Conservation (phyloP, 768 basidiomycete genomes). For the Clitopilus hobsonii region DNA sequence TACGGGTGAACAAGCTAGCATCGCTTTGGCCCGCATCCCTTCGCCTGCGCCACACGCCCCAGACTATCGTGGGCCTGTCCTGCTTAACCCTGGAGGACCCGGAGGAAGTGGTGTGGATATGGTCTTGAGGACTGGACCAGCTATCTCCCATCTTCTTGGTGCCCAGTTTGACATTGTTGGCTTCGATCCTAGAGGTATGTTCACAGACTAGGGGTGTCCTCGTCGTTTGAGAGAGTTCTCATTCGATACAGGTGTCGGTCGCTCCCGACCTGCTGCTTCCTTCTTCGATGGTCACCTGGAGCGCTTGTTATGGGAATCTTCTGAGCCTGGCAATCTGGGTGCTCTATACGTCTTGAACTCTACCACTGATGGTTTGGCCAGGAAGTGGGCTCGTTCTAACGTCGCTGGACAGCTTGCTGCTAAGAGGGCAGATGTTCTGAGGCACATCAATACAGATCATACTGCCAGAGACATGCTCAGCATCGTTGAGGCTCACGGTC, state of each 20-base stretch:
- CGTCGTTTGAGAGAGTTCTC: too few relatives aligned
- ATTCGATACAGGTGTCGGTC: slow-evolving; percentile 23
- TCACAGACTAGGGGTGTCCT: too few relatives aligned
- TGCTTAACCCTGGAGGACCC: slow-evolving; percentile 47
- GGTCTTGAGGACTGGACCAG: slow-evolving; percentile 15
- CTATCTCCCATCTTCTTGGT: slow-evolving; percentile 28
- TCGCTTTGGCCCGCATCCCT: slow-evolving; percentile 39
- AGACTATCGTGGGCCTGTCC: slow-evolving; percentile 37
- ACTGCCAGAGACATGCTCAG: slow-evolving; percentile 33
- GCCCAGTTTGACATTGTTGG: slow-evolving; percentile 40
- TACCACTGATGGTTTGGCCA: slow-evolving; percentile 19
- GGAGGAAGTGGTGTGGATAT: slow-evolving; percentile 38
- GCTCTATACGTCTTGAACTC: slow-evolving; percentile 16
- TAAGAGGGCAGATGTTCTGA: slow-evolving; percentile 22
- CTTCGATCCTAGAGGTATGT: slow-evolving; percentile 41
- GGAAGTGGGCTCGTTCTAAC: slow-evolving; percentile 26
- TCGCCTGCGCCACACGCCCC: slow-evolving; percentile 22
- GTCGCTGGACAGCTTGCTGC: slow-evolving; percentile 26
- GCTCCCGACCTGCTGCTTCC: slow-evolving; percentile 26
- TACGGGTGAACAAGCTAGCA: slow-evolving; percentile 28
- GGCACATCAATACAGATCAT: slow-evolving; percentile 31
- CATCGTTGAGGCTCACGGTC: slow-evolving; percentile 26
- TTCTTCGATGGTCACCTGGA: slow-evolving; percentile 33
- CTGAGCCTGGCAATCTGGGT: not conserved
- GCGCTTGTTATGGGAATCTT: slow-evolving; percentile 19